Evolutionary conservation across 225 moss, liverwort and hornwort genomes (phyloP), one percentile per base, ranked within the genome.

Genomic region (Physcomitrellopsis africana): DNA sequence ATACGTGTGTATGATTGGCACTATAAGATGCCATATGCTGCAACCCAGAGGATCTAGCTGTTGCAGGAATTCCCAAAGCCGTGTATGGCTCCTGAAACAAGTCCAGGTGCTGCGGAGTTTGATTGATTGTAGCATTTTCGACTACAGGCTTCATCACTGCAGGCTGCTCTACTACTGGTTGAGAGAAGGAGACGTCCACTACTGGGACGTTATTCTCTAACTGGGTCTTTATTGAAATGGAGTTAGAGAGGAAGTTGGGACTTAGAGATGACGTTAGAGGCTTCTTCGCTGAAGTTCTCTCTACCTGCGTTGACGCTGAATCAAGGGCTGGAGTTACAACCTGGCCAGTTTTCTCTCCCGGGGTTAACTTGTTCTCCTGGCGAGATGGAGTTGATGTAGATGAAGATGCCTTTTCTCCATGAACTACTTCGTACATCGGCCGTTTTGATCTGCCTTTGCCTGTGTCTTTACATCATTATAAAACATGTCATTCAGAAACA

Each of bases 351-450:
- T 51, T 73, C 51, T 71, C 65, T 59, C 20, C 53, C 13, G 26
- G 11, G 9, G 26, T 19, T 52, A 66, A 29, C 53, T 55, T 82
- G 59, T 71, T 22, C 23, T 76, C 73, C 62, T 73, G 54, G 11
- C 47, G 77, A 12, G 60, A 71, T 32, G 73, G 63, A 67, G 68
- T 72, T 41, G 80, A 78, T 41, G 78, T 60, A 10, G 83, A 83
- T 17, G 83, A 86, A 10, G 83, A 81, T 37, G 86, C 53, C 70
- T 81, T 86, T 41, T 75, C 86, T 8, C 72, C 45, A 57, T 81
- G 78, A 20, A 83, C 69, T 75, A 86, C 76, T 79, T 86, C 83
- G 45, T 86, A 86, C 72, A 81, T 79, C 18, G 76, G 83, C 49
- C 57, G 76, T 61, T 83, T 86, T 56, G 83, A 79, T 63, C 60